Evolutionary conservation across 2,329 filamentous ascomycete genomes (phyloP), one percentile per base, ranked within the genome.

Genomic region (Ophiostoma montium): DNA sequence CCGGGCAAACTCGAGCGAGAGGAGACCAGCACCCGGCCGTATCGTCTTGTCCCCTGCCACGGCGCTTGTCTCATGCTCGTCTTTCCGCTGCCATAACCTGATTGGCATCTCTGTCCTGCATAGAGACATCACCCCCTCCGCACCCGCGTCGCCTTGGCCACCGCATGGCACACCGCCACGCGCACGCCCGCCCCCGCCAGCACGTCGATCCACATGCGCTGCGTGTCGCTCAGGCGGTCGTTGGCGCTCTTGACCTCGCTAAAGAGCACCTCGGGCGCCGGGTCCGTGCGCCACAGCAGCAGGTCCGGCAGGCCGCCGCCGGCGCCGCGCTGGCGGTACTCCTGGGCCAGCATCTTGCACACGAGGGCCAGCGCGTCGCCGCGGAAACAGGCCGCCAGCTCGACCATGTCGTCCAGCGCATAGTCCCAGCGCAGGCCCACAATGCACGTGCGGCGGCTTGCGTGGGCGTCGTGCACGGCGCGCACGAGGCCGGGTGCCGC

Each of bases 171-270:
- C 55, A 96, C 70, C 58, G 94, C 89, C 27, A 96, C 90, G 56
- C 74, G 77, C 35, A 96, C 75, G 2, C 92, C 90, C 1, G 89
- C 88, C 1, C 83, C 82, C 8, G 81, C 83, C 48, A 98, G 72
- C 8, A 95, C 87, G 70, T 96, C 86, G 59, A 96, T 95, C 92
- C 92, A 98, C 56, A 98, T 73, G 57, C 92, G 72, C 68, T 98
- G 92, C 16, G 89, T 94, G 69, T 98, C 92, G 65, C 90, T 96
- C 59, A 98, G 69, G 35, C 88, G 79, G 70, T 98, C 92, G 65
- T 95, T 95, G 62, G 80, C 82, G 56, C 80, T 86, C 69, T 89
- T 88, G 50, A 88, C 84, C 64, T 86, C 82, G 5, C 74, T 74
- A 63, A 92, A 90, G 74, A 87, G 81, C 55, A 62, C 58, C 35